Evolutionary conservation across 495 filamentous ascomycete genomes (phyloP).

Genomic region (Neurospora sp.): DNA sequence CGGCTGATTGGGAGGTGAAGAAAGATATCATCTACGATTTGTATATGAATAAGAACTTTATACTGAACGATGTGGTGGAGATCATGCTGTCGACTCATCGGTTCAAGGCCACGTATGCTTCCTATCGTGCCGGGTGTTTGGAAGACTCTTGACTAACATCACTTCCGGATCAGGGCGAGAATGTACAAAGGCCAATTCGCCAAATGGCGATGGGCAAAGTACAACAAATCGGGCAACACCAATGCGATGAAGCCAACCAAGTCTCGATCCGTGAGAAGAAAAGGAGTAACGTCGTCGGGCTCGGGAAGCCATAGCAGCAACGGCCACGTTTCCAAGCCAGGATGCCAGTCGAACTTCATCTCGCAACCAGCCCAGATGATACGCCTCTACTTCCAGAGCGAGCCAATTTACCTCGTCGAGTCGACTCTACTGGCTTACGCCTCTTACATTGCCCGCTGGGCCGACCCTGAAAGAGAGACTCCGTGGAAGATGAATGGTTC

Average conservation of each 20-base stretch:
- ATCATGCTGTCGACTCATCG: constrained; percentile 21
- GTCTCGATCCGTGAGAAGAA: not conserved
- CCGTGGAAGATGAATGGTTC: constrained; percentile 3
- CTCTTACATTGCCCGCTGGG: constrained; percentile 10
- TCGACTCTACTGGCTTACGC: constrained; percentile 1
- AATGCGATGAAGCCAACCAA: constrained; percentile 2
- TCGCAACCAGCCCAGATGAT: not conserved
- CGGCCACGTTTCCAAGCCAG: not conserved
- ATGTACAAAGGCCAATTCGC: constrained; percentile 30
- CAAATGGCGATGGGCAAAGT: constrained; percentile 27
- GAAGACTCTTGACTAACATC: not conserved
- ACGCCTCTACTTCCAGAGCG: constrained; percentile 2
- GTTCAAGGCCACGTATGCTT: constrained; percentile 26
- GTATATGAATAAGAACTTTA: constrained; percentile 25
- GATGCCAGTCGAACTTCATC: not conserved
- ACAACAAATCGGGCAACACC: constrained; percentile 17
- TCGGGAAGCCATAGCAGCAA: not conserved
- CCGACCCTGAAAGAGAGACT: not conserved
- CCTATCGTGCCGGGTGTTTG: not conserved
- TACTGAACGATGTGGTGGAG: constrained; percentile 26
- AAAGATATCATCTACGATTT: constrained; percentile 19
- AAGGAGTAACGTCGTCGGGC: not conserved
- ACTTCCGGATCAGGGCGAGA: constrained; percentile 10
- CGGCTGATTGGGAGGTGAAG: constrained; percentile 23
- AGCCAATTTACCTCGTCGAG: constrained; percentile 5